A percentile compares a stretch with the other conserved stretches of the same genome.
These are phyloP conservation scores for Talaromyces albobiverticillius DNA, from an alignment of 2,329 filamentous ascomycete species.

Conservation along the genomic window DNA sequence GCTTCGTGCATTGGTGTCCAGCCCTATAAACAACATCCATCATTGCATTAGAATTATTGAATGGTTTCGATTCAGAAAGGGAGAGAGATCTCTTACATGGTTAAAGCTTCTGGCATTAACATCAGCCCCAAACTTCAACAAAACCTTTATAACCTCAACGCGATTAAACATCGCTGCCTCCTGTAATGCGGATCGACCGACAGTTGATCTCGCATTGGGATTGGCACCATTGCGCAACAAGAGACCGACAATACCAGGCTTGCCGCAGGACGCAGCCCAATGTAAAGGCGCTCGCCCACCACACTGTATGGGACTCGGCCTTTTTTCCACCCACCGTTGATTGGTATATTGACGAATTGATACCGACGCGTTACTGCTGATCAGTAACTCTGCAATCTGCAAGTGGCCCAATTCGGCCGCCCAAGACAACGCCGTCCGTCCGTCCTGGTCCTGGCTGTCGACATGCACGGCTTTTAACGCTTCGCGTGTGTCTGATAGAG, in stretches of 20 bases:
- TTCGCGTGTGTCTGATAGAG: neutral
- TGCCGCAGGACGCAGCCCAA: neutral
- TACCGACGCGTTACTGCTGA: neutral
- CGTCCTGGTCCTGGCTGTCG: constrained; percentile 4
- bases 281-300: constrained; percentile 3
- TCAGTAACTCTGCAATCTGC: constrained; percentile 4
- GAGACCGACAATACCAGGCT: constrained; percentile 3
- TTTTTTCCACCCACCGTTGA: neutral
- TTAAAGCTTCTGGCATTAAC: neutral
- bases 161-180: neutral
- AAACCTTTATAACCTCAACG: neutral
- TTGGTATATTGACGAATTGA: constrained; percentile 11
- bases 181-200: constrained; percentile 3
- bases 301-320: neutral
- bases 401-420: constrained; percentile 6
- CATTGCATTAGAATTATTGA: neutral
- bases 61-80: neutral
- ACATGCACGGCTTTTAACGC: constrained; percentile 6
- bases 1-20: neutral
- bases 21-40: neutral
- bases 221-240: constrained; percentile 13
- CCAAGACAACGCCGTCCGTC: constrained; percentile 7
- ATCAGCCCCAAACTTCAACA: constrained; percentile 8
- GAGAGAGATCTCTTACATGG: neutral
- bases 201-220: constrained; percentile 6